Percentiles rank a stretch among this genome's conserved stretches.
Conservation (phyloP, 164 flowering plant species). For the Amborella trichopoda region DNA sequence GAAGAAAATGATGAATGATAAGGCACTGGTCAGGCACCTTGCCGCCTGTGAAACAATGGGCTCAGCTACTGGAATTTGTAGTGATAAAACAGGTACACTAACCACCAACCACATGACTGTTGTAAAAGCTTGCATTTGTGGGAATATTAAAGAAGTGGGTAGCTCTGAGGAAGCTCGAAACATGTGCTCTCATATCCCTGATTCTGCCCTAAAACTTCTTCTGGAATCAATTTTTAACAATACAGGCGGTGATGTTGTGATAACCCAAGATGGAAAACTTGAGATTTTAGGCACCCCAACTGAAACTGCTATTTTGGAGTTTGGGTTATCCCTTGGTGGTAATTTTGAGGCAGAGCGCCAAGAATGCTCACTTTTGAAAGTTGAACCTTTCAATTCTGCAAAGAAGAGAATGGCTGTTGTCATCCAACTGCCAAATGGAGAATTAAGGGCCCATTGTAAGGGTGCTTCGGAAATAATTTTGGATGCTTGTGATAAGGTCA, state of each 20-base stretch:
- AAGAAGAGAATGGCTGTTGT: constrained; percentile 89
- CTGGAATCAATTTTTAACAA: constrained; percentile 78
- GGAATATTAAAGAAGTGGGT: constrained; percentile 33
- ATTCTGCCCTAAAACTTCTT: constrained; percentile 33
- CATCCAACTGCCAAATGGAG: constrained; percentile 57
- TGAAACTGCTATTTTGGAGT: constrained; percentile 79
- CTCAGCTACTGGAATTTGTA: constrained; percentile 82
- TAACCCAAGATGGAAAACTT: constrained; percentile 32
- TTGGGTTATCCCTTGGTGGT: constrained; percentile 77
- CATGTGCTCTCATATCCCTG: constrained; percentile 39
- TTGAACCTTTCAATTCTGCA: constrained; percentile 89
- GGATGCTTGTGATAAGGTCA: constrained; percentile 66
- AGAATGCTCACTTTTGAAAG: constrained; percentile 45
- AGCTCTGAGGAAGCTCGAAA: constrained; percentile 9
- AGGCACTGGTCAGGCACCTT: constrained; percentile 83
- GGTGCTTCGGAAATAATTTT: constrained; percentile 92
- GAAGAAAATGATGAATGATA: constrained; percentile 99
- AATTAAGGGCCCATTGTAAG: constrained; percentile 63
- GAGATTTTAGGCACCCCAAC: constrained; percentile 91
- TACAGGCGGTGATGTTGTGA: constrained; percentile 88
- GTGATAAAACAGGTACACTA: constrained; percentile 96
- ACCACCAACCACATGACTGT: constrained; percentile 95
- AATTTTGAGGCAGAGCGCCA: constrained; percentile 49
- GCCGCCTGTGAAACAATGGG: constrained; percentile 99
- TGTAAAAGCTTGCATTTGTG: constrained; percentile 76